Evolutionary conservation across 305 asterid genomes (phyloP).

Genomic region (Fraxinus velutina): DNA sequence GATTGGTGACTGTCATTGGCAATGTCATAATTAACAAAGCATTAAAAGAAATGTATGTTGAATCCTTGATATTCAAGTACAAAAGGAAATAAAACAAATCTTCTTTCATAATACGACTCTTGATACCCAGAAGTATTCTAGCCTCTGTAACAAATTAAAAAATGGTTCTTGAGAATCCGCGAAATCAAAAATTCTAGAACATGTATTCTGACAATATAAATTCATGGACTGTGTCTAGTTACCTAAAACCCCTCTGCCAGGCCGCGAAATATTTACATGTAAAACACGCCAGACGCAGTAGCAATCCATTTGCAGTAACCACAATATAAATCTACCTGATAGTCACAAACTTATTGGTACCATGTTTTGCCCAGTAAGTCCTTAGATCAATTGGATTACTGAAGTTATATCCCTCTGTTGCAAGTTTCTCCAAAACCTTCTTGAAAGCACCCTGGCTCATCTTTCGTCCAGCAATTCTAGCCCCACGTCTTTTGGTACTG

Average conservation of each 20-base stretch:
- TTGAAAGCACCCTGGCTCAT: slow-evolving; percentile 99
- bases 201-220: slow-evolving; percentile 3
- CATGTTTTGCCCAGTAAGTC: slow-evolving; percentile 98
- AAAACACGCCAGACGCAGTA: slow-evolving; percentile 39
- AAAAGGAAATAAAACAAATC: slow-evolving; percentile 26
- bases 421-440: slow-evolving; percentile 89
- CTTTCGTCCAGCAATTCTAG: slow-evolving; percentile 93
- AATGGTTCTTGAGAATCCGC: slow-evolving; percentile 33
- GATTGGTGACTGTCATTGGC: background rate
- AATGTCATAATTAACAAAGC: background rate
- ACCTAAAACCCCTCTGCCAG: slow-evolving; percentile 36
- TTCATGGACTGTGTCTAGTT: slow-evolving; percentile 31
- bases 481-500: slow-evolving; percentile 93
- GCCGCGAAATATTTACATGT: slow-evolving; percentile 57
- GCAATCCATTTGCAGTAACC: slow-evolving; percentile 25
- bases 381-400: slow-evolving; percentile 77
- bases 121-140: slow-evolving; percentile 34
- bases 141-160: slow-evolving; percentile 37
- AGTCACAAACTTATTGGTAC: slow-evolving; percentile 93
- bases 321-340: slow-evolving; percentile 57
- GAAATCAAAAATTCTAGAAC: slow-evolving; percentile 33
- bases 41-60: background rate
- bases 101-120: slow-evolving; percentile 44
- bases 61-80: slow-evolving; percentile 28
- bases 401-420: slow-evolving; percentile 68